Conservation (phyloP, 305 asterid species). For the Solanum chacoense region DNA sequence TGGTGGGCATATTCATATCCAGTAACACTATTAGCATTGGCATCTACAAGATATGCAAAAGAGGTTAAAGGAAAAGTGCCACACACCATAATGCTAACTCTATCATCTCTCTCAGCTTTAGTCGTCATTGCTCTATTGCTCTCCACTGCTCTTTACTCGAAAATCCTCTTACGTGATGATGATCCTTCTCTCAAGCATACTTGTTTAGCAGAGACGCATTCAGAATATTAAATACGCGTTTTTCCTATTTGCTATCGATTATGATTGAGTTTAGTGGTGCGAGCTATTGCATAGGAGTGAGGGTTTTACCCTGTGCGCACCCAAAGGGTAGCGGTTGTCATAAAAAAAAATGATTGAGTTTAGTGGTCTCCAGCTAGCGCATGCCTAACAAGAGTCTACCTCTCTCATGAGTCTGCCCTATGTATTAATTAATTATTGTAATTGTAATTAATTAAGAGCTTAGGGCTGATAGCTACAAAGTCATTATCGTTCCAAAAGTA, state of each 20-base stretch:
- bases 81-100: conserved; percentile 18
- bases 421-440: not conserved
- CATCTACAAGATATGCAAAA: conserved; percentile 38
- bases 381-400: not conserved
- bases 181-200: conserved; percentile 3
- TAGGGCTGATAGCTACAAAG: not conserved
- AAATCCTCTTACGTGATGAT: conserved; percentile 25
- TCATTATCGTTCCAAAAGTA: not conserved
- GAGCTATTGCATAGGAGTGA: too few relatives aligned
- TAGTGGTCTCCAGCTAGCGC: not conserved
- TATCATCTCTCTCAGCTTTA: conserved; percentile 31
- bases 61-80: conserved; percentile 38
- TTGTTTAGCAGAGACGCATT: not conserved
- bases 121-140: conserved; percentile 26
- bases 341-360: not conserved
- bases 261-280: not conserved
- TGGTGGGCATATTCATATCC: conserved; percentile 79
- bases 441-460: not conserved
- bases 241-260: not conserved
- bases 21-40: conserved; percentile 36
- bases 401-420: not conserved
- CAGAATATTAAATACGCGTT: not conserved
- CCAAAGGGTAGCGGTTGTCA: too few relatives aligned
- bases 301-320: too few relatives aligned
- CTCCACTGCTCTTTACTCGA: conserved; percentile 24